Conservation (phyloP, 306 rosid genomes). For the Lotus japonicus region DNA sequence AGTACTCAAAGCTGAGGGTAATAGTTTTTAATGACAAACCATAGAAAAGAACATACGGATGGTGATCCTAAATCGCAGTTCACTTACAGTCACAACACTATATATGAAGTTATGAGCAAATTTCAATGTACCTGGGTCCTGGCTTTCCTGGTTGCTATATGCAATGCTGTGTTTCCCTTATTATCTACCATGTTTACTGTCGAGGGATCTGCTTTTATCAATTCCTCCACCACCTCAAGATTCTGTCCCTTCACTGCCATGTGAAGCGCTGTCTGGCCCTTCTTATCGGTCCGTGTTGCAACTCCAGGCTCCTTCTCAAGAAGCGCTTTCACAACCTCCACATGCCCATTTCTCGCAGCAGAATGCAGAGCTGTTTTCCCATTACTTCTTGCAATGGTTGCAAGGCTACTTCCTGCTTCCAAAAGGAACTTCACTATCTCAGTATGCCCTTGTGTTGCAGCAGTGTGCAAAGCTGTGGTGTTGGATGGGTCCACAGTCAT, state of each 20-base stretch:
- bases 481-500: conserved; percentile 91
- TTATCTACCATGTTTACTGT: conserved; percentile 68
- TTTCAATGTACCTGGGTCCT: conserved; percentile 79
- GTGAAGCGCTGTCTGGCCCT: conserved; percentile 94
- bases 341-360: conserved; percentile 91
- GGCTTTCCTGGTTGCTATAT: conserved; percentile 80
- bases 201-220: conserved; percentile 61
- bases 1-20: background rate
- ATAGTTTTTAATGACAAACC: background rate
- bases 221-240: conserved; percentile 64
- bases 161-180: conserved; percentile 79
- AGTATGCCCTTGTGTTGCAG: conserved; percentile 85
- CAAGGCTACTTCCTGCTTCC: conserved; percentile 77
- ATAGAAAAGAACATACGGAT: background rate
- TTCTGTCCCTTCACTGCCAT: conserved; percentile 95
- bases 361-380: conserved; percentile 93
- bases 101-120: background rate
- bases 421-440: conserved; percentile 67
- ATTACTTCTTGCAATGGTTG: conserved; percentile 82
- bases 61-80: background rate
- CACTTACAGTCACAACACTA: background rate
- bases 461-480: conserved; percentile 96
- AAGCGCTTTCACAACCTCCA: conserved; percentile 61
- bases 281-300: conserved; percentile 63
- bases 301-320: conserved; percentile 62